These are phyloP conservation scores for Candida cerambycidarum DNA, from an alignment of 805 yeast species.

Conservation along the genomic window DNA sequence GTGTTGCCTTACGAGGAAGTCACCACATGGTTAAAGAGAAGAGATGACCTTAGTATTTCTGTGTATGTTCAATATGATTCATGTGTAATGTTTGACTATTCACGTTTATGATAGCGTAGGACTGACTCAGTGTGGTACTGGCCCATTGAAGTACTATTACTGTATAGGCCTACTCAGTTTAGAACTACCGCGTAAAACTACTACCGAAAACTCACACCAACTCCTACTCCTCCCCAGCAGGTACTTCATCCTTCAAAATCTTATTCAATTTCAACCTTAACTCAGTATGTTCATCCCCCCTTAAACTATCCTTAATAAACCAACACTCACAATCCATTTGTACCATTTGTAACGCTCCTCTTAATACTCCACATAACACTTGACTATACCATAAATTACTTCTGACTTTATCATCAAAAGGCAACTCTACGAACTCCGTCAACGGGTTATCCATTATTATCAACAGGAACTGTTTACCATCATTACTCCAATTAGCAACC, in stretches of 20 bases:
- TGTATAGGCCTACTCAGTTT: no score
- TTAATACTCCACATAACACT: conserved; percentile 81
- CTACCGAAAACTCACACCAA: no score
- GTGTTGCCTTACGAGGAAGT: no score
- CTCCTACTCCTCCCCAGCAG: conserved; percentile 93
- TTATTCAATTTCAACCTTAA: conserved; percentile 67
- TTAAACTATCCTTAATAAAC: conserved; percentile 75
- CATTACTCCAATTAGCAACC: conserved; percentile 72
- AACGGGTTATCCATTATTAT: conserved; percentile 83
- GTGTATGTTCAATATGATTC: no score
- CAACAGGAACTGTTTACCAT: conserved; percentile 71
- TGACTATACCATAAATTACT: conserved; percentile 91
- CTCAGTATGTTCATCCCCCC: conserved; percentile 84
- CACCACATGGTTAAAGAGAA: no score
- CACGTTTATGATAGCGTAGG: no score
- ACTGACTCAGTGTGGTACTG: no score
- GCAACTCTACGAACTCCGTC: conserved; percentile 93
- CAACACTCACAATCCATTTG: conserved; percentile 85
- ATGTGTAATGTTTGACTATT: no score
- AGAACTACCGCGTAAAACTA: no score
- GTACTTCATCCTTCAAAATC: conserved; percentile 88
- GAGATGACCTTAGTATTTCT: no score
- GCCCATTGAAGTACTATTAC: no score
- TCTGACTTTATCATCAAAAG: conserved; percentile 63
- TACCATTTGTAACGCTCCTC: conserved; percentile 94